Evolutionary conservation across 805 yeast species (phyloP), one percentile per base, ranked within the genome.

Genomic region (Saccharomycopsis microspora): DNA sequence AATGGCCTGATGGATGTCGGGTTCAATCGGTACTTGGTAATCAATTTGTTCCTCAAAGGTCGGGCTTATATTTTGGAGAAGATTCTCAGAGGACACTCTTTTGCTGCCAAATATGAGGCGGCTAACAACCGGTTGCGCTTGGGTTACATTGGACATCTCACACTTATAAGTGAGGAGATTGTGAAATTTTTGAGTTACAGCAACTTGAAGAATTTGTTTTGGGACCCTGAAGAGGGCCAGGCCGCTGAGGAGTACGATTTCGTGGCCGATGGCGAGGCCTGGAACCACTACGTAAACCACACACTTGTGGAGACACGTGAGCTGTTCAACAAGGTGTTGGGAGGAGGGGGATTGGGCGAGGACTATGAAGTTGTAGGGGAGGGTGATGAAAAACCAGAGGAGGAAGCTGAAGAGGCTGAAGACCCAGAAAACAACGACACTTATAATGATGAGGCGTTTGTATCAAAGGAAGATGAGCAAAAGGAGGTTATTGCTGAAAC

Each of bases 61-160:
- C 67, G 71, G 34, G 52, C 52, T 6, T 51, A 46, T 37, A 75
- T 84, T 43, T 82, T 89, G 1, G 70, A 74, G 51, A 62, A 76
- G 45, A 82, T 84, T 44, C 76, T 83, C 38, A 70, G 74, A 37
- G 87, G 90, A 3, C 83, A 83, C 55, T 65, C 66, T 43, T 69
- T 69, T 42, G 80, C 85, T 55, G 66, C 69, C 34, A 76, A 74
- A 49, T 72, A 78, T 53, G 88, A 87, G 60, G 73, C 71, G 53
- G 68, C 64, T 44, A 72, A 73, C 3, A 78, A 78, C 10, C 47
- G 49, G 3, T 74, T 86, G 9, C 70, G 97, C 47, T 76, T 93
- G 28, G 98, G 98, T 0, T 93, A 87, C 60, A 88, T 89, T 87
- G 98, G 98, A n/a, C 98, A 93, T 62, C 66, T 93, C 54, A 87